phyloP scores from a whole-genome alignment of 257 asterid genomes.

The Euphrasia confusa region DNA sequence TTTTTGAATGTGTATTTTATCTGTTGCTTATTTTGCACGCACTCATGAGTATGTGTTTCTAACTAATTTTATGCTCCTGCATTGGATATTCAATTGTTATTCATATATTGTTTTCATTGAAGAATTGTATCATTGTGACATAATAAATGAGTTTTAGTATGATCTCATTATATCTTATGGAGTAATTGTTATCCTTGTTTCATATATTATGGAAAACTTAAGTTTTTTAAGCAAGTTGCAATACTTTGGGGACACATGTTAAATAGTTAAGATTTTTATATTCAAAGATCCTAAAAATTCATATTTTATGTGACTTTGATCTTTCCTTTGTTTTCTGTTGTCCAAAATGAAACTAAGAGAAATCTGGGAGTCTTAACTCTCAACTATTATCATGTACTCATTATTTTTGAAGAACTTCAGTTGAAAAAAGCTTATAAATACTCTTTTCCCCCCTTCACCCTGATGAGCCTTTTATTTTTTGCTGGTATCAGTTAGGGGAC shows the following conservation, averaged over 20 bases:
- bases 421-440: background rate
- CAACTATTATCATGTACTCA: constrained; percentile 3
- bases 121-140: background rate
- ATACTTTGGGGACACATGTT: background rate
- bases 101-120: background rate
- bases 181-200: constrained; percentile 10
- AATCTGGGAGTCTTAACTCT: constrained; percentile 2
- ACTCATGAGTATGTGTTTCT: background rate
- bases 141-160: background rate
- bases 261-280: background rate
- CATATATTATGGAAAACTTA: background rate
- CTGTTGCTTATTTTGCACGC: constrained; percentile 12
- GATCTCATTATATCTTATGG: background rate
- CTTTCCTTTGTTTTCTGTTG: constrained; percentile 2
- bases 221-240: background rate
- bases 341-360: constrained; percentile 3
- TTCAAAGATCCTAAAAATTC: constrained; percentile 5
- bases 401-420: constrained; percentile 6
- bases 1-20: constrained; percentile 17
- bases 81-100: constrained; percentile 9
- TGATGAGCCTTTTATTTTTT: background rate
- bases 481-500: constrained; percentile 3
- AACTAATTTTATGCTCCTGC: constrained; percentile 16
- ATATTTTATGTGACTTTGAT: background rate
- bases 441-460: background rate